A percentile compares a stretch with the other conserved stretches of the same genome.
phyloP scores from a whole-genome alignment of 2,329 filamentous ascomycete genomes.

The Sarocladium strictum region DNA sequence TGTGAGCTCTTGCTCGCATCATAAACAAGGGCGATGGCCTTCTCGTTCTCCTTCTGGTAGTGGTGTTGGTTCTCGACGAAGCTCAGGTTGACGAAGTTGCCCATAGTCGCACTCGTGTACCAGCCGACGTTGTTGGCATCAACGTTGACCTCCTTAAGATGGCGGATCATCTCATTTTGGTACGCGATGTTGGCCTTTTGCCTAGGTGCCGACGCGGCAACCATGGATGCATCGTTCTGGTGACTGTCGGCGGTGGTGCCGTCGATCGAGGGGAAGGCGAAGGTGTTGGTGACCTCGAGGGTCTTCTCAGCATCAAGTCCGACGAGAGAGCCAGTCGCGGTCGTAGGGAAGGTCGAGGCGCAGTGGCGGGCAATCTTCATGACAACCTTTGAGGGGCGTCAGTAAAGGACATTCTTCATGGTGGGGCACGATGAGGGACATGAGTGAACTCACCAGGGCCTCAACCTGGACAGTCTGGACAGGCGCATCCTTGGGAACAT shows the following conservation, averaged over 20 bases:
- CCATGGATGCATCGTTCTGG: constrained; percentile 67
- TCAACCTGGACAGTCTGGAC: constrained; percentile 89
- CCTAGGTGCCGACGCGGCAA: constrained; percentile 82
- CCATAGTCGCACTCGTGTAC: constrained; percentile 98
- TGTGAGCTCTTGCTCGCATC: constrained; percentile 94
- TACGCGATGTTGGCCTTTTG: constrained; percentile 86
- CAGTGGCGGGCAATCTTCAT: constrained; percentile 99
- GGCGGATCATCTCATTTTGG: constrained; percentile 95
- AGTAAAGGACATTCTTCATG: constrained; percentile 15
- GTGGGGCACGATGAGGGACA: constrained; percentile 26
- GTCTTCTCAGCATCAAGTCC: constrained; percentile 82
- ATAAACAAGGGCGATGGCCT: constrained; percentile 83
- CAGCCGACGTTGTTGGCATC: constrained; percentile 97
- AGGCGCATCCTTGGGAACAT: constrained; percentile 58
- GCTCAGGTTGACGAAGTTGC: constrained; percentile 91
- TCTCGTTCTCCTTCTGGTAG: constrained; percentile 94
- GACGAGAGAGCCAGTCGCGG: constrained; percentile 83
- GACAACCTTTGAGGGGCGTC: constrained; percentile 57
- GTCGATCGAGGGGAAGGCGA: constrained; percentile 85
- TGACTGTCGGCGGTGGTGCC: constrained; percentile 62
- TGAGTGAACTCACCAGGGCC: constrained; percentile 64
- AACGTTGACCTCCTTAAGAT: constrained; percentile 93
- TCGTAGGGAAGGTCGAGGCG: constrained; percentile 79
- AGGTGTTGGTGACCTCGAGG: constrained; percentile 89
- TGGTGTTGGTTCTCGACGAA: constrained; percentile 97